phyloP scores from a whole-genome alignment of 805 yeast genomes.

The Ogataea neopini region DNA sequence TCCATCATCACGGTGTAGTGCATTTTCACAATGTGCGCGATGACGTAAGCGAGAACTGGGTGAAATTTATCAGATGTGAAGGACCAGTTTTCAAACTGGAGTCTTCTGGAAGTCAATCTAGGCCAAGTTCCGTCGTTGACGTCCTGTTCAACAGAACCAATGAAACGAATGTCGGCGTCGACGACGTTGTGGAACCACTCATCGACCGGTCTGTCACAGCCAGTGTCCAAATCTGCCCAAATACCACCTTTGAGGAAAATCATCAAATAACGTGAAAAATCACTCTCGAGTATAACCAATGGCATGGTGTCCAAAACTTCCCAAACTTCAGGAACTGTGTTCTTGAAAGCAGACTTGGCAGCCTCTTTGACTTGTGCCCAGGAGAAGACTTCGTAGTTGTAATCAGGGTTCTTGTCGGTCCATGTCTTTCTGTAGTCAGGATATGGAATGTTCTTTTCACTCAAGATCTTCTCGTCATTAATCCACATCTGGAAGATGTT shows the following conservation, averaged over 20 bases:
- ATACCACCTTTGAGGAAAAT: constrained; percentile 86
- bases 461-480: constrained; percentile 12
- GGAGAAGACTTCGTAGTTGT: constrained; percentile 66
- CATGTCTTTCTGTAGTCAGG: constrained; percentile 55
- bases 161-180: constrained; percentile 57
- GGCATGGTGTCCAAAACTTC: constrained; percentile 77
- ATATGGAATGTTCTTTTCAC: constrained; percentile 47
- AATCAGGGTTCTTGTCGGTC: constrained; percentile 56
- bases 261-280: constrained; percentile 82
- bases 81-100: constrained; percentile 95
- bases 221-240: constrained; percentile 84
- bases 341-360: constrained; percentile 51
- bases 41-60: constrained; percentile 75
- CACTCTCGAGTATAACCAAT: constrained; percentile 75
- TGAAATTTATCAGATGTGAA: constrained; percentile 84
- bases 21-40: constrained; percentile 70
- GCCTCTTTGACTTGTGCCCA: constrained; percentile 53
- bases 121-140: constrained; percentile 90
- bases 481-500: constrained; percentile 26
- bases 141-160: constrained; percentile 89
- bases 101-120: constrained; percentile 80
- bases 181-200: constrained; percentile 52
- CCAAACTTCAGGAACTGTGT: constrained; percentile 68
- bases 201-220: constrained; percentile 61
- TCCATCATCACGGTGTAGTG: constrained; percentile 55